Percentiles rank a stretch among this genome's conserved stretches.
Conservation (phyloP, 441 rosid genomes). For the Viola pubescens region DNA sequence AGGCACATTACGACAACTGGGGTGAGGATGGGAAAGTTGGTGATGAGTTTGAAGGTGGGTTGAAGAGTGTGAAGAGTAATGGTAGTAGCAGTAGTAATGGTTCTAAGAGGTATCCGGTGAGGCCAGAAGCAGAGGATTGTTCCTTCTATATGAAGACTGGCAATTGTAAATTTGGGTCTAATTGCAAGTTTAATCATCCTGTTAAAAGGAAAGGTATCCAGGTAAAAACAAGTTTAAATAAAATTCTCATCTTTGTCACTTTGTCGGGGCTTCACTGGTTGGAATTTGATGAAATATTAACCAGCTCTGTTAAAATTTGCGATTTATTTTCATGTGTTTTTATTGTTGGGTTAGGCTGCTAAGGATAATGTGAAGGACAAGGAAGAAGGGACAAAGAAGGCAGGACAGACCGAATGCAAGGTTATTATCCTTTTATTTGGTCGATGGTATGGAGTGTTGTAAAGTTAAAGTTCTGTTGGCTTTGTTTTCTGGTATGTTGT, state of each 20-base stretch:
- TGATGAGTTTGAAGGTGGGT: conserved; percentile 19
- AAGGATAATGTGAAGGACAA: conserved; percentile 46
- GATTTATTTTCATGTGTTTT: not conserved
- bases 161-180: conserved; percentile 63
- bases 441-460: not conserved
- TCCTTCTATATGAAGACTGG: conserved; percentile 66
- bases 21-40: conserved; percentile 20
- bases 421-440: conserved; percentile 25
- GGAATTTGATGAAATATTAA: not conserved
- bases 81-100: conserved; percentile 1
- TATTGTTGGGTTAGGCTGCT: conserved; percentile 27
- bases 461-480: not conserved
- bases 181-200: conserved; percentile 89
- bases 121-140: conserved; percentile 84
- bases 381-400: conserved; percentile 44
- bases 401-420: conserved; percentile 78
- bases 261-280: not conserved
- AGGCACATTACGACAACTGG: conserved; percentile 4
- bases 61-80: conserved; percentile 19
- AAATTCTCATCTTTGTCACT: not conserved
- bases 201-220: conserved; percentile 33
- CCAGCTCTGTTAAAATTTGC: too few species aligned
- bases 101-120: conserved; percentile 40
- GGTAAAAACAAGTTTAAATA: conserved; percentile 25
- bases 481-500: not conserved